Percentiles rank a stretch among this genome's conserved stretches.
These are phyloP conservation scores for Talaromyces ruber DNA, from an alignment of 495 filamentous ascomycete species.

Conservation along the genomic window DNA sequence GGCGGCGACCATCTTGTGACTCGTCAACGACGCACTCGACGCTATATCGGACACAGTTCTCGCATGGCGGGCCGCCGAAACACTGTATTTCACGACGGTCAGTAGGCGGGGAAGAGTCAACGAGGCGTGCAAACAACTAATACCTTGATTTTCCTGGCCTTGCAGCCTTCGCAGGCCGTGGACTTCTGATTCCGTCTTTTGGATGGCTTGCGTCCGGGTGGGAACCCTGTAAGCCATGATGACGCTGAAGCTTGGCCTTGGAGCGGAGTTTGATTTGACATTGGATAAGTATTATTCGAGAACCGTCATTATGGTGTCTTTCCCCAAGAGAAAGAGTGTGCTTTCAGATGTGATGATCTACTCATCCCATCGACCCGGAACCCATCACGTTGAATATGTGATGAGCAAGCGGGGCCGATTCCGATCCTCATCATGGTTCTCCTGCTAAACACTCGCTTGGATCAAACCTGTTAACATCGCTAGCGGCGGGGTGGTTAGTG, in stretches of 20 bases:
- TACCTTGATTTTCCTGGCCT: neutral
- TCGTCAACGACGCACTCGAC: conserved; percentile 21
- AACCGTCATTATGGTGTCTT: neutral
- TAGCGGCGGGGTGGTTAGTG: neutral
- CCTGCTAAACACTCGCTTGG: too few species aligned
- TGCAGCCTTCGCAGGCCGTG: neutral
- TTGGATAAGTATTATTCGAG: neutral
- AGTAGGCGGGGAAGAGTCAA: neutral
- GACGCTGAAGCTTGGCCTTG: neutral
- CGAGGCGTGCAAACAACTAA: neutral
- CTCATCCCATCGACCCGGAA: neutral
- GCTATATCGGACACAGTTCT: conserved; percentile 20
- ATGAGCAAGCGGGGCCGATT: neutral
- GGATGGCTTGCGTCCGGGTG: neutral
- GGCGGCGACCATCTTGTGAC: conserved; percentile 23
- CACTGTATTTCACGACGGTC: conserved; percentile 8
- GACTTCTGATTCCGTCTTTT: neutral
- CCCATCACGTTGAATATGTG: neutral
- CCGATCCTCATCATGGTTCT: neutral
- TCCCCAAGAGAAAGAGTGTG: neutral
- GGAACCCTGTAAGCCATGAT: neutral
- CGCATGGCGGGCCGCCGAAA: conserved; percentile 19
- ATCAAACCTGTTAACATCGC: neutral
- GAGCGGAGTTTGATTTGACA: neutral
- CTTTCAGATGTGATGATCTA: neutral